Evolutionary conservation across 176 grass and related monocot species (phyloP).

Genomic region (Tillandsia fasciculata): DNA sequence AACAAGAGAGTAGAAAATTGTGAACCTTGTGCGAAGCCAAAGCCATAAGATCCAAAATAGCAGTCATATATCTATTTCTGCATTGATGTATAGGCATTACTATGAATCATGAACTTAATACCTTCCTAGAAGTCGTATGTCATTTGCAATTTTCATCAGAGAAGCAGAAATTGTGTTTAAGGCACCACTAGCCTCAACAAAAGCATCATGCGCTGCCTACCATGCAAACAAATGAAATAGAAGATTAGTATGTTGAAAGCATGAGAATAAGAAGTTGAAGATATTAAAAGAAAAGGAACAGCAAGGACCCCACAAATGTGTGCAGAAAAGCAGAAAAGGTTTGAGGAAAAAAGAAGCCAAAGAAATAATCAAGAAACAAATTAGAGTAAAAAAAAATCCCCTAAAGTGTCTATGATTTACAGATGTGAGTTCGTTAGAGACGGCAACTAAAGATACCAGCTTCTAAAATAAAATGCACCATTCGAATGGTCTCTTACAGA

Average conservation of each 20-base stretch:
- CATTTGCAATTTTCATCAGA: slow-evolving; percentile 99
- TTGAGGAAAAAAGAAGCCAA: no score
- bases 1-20: neutral
- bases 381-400: no score
- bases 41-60: neutral
- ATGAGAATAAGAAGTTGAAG: slow-evolving; percentile 4
- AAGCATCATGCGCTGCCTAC: slow-evolving; percentile 95
- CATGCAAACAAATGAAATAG: slow-evolving; percentile 5
- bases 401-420: no score
- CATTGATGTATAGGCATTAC: slow-evolving; percentile 15
- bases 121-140: slow-evolving; percentile 94
- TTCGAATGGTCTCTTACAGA: no score
- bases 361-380: no score
- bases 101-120: neutral
- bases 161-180: slow-evolving; percentile 89
- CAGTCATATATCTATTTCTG: neutral
- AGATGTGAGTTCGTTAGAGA: no score
- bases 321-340: no score
- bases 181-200: slow-evolving; percentile 87
- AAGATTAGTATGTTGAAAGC: neutral
- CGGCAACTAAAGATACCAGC: no score
- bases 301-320: no score
- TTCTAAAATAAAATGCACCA: no score
- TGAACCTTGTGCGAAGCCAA: neutral
- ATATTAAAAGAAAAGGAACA: no score